Evolutionary conservation across 768 basidiomycete genomes (phyloP), one percentile per base, ranked within the genome.

Genomic region (Zangia roseola): DNA sequence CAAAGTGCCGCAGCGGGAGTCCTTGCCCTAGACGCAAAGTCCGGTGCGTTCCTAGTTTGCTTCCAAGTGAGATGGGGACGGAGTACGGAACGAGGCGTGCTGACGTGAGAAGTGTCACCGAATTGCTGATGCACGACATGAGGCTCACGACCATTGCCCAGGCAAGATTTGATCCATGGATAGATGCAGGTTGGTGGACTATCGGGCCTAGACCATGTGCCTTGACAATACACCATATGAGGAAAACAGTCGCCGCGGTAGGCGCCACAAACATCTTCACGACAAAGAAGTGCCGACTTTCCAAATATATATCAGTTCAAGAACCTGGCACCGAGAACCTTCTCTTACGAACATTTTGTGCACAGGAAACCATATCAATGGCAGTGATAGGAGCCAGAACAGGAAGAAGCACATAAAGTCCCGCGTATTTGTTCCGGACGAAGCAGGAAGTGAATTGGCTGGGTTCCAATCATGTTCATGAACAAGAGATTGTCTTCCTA

Each of bases 321-420:
- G 45, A 30, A n/a, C 42, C 21, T 43, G 21, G 36, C 30, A 30
- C 19, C 12, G 33, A 49, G 39, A 45, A 54, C 40, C 28, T 45
- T 53, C 51, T 50, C 49, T 39, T 45, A 69, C 80, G 49, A 64
- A 86, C 84, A 89, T 85, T 60, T 85, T 78, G 71, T 92, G 88
- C 40, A 91, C 82, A 10, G 87, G 88, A 56, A 89, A 84, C 85
- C 85, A 90, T 56, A 91, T 84, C 16, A 84, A 82, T 9, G 87
- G 88, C 25, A 91, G 77, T 26, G 83, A 86, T 33, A 89, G 75
- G 23, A 91, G 69, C 84, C 88, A 92, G 74, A 91, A 94, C 49
- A 93, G 73, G 75, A 93, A 85, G 79, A 93, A 93, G 56, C 81
- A 82, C 71, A 89, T 70, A 56, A 85, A 88, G 69, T 88, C 82